Evolutionary conservation across 2,329 filamentous ascomycete species (phyloP), one percentile per base, ranked within the genome.

Genomic region (Aureobasidium sp.): DNA sequence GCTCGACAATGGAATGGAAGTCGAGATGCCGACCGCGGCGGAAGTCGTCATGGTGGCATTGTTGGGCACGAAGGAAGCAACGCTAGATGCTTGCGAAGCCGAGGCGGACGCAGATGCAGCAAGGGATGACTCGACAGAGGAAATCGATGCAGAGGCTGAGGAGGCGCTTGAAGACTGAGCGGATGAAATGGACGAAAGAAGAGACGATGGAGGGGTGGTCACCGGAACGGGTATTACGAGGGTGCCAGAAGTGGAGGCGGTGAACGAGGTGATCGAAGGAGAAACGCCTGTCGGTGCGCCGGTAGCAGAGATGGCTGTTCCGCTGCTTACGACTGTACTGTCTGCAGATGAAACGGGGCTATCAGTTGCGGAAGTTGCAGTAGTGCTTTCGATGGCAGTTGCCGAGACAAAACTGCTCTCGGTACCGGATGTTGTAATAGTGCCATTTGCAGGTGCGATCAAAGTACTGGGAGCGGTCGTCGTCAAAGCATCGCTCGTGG

Each of bases 171-270:
- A 62, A 14, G 62, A 54, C 14, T 56, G 48, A 6, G 48, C 48
- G 24, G 62, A 58, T n/a, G 62, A 47, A 19, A 65, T 58, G 15
- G 62, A 66, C 5, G 65, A 61, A 19, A 63, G 40, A 22, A 58
- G 42, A 19, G 61, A 57, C 17, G 61, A 62, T 44, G 64, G 61
- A 31, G 39, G 64, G 27, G 66, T 66, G 14, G 64, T 66, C 0
- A 67, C 48, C 22, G 68, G 64, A 19, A 70, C 60, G 15, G 68
- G 65, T 27, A 70, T 64, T 24, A 68, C 63, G 9, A 65, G 66
- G 0, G 67, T 64, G 19, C 66, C 68, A 44, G 63, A 61, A 22
- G 62, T 53, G 44, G 63, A 59, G 5, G 48, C 44, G 6, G 24
- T 60, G 42, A 61, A 61, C 1, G 60, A 61, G 35, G 57, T 64